Evolutionary conservation across 768 basidiomycete species (phyloP).

Genomic region (Macrocybe gigantea): DNA sequence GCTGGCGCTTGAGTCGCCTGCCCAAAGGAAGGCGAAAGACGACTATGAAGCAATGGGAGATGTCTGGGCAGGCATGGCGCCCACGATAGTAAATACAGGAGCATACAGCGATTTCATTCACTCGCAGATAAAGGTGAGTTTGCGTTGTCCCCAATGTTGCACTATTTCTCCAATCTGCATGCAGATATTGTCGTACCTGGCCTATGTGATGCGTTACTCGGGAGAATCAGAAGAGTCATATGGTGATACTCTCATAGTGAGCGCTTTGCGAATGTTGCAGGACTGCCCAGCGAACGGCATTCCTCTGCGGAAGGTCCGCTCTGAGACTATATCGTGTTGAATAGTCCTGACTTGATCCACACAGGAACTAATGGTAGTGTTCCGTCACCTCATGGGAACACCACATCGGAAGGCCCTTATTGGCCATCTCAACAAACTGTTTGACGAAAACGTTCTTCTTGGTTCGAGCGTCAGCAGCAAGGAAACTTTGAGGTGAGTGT

Average conservation of each 20-base stretch:
- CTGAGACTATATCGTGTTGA: neutral
- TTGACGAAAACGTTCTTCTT: constrained; percentile 86
- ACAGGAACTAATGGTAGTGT: constrained; percentile 88
- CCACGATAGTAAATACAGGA: constrained; percentile 62
- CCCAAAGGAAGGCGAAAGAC: constrained; percentile 71
- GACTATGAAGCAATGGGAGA: constrained; percentile 79
- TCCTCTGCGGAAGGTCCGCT: constrained; percentile 65
- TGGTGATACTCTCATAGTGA: constrained; percentile 74
- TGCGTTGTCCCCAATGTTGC: constrained; percentile 5
- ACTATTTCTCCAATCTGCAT: neutral
- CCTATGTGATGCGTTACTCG: constrained; percentile 73
- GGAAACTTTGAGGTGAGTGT: constrained; percentile 69
- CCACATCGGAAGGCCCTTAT: constrained; percentile 75
- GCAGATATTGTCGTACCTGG: constrained; percentile 87
- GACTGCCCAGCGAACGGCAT: constrained; percentile 89
- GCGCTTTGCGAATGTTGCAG: constrained; percentile 82
- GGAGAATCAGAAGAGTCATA: constrained; percentile 63
- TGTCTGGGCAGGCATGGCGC: constrained; percentile 79
- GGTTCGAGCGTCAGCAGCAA: constrained; percentile 79
- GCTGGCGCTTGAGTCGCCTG: constrained; percentile 72
- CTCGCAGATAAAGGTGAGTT: constrained; percentile 83
- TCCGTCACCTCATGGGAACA: constrained; percentile 82
- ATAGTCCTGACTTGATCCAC: constrained; percentile 9
- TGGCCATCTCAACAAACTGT: constrained; percentile 79
- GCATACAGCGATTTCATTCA: constrained; percentile 81